Evolutionary conservation across 805 yeast species (phyloP).

Genomic region (Isabelozyma heimii): DNA sequence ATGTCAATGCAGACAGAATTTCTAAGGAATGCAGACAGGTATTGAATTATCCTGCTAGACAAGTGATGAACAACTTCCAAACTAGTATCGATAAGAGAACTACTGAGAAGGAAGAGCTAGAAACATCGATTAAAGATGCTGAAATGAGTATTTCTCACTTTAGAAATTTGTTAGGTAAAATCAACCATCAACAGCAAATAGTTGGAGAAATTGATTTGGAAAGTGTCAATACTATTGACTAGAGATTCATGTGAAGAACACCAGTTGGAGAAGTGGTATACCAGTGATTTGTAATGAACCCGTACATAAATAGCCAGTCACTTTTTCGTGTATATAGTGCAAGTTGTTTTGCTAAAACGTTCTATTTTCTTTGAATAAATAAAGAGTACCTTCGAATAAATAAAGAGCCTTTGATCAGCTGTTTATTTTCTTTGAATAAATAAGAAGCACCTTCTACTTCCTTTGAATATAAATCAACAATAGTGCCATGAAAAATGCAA

Average conservation of each 20-base stretch:
- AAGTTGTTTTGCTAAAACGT: background rate
- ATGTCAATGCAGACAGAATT: slow-evolving; percentile 71
- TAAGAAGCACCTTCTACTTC: background rate
- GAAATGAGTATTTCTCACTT: slow-evolving; percentile 57
- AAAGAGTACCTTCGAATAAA: background rate
- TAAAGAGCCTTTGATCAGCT: background rate
- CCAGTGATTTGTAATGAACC: background rate
- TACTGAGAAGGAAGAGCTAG: slow-evolving; percentile 54
- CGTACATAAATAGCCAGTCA: background rate
- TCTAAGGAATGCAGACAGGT: slow-evolving; percentile 82
- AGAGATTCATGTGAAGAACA: slow-evolving; percentile 1
- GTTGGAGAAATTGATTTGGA: slow-evolving; percentile 47
- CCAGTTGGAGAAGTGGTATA: no score
- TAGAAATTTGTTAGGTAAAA: slow-evolving; percentile 44
- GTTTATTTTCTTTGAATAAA: background rate
- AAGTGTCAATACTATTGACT: slow-evolving; percentile 39
- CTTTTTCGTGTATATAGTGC: slow-evolving; percentile 1
- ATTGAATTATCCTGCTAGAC: slow-evolving; percentile 76
- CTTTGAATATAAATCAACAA: slow-evolving; percentile 26
- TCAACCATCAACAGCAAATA: slow-evolving; percentile 38
- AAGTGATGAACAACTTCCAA: slow-evolving; percentile 71
- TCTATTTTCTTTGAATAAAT: background rate
- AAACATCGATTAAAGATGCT: slow-evolving; percentile 51
- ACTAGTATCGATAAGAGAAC: slow-evolving; percentile 60
- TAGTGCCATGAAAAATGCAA: slow-evolving; percentile 19